Evolutionary conservation across 768 basidiomycete species (phyloP), one percentile per base, ranked within the genome.

Genomic region (Serendipita sp.): DNA sequence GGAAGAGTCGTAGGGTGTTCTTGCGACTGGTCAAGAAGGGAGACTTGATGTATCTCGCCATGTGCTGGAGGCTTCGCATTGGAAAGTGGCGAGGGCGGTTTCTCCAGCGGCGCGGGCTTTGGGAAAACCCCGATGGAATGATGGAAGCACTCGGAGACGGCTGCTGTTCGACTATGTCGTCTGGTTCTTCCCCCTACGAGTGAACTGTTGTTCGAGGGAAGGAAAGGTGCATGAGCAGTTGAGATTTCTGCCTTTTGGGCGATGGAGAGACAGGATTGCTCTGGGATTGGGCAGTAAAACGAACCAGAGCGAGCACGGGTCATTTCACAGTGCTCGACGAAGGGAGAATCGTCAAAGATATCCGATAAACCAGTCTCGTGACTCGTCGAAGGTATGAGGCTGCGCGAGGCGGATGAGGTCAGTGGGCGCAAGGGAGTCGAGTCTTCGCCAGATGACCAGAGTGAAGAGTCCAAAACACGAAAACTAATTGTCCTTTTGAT

Each of bases 251-350:
- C 53, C 53, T 58, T 58, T 58, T 58, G 53, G n/a, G 53, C 22
- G 53, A 58, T 26, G 24, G 53, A 58, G 31, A 58, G 53, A 31
- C 9, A 11, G 24, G 24, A 20, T 58, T 28, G 22, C 17, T 26
- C 24, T 58, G 22, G 24, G 30, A 58, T 58, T 4, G 53, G 53
- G 30, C 53, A 58, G 30, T 58, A 58, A n/a, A 58, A 58, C 53
- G 53, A 58, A 24, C 53, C 53, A 58, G 53, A 58, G 31, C 53
- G 53, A 9, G 53, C n/a, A 33, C 53, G 53, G 53, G 53, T 58
- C 53, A 58, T 58, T 22, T 58, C 53, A 24, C 11, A 11, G 53
- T 22, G 17, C 53, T 26, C 53, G 7, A n/a, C 11, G 5, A 14
- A 38, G 34, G 14, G 14, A 7, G 5, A 5, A 5, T 38, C 34